Percentiles rank a stretch among this genome's conserved stretches.
Evolutionary conservation across 148 eudicot species (phyloP).

Genomic region (Silene uniflora): DNA sequence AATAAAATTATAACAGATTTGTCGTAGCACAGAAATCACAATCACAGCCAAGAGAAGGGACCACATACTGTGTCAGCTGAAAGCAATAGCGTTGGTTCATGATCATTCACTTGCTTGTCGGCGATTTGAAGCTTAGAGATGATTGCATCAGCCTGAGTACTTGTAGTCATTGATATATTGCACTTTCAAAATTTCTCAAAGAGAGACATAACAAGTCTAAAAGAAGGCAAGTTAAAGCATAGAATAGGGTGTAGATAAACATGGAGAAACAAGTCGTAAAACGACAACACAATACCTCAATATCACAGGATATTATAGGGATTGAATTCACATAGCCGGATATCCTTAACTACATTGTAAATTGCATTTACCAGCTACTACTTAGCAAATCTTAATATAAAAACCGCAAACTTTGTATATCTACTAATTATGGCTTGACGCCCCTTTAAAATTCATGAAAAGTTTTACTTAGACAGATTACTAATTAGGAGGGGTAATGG

Average conservation of each 20-base stretch:
- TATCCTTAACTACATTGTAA: neutral
- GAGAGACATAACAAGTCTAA: neutral
- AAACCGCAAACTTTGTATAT: too few species aligned
- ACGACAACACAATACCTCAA: neutral
- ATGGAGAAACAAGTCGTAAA: neutral
- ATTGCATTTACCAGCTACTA: neutral
- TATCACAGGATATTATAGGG: neutral
- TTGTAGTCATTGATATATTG: conserved; percentile 6
- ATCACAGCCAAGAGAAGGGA: conserved; percentile 19
- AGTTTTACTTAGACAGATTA: neutral
- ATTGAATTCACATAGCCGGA: neutral
- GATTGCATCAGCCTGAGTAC: conserved; percentile 83
- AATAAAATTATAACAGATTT: neutral
- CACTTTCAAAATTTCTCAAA: neutral
- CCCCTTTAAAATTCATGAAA: neutral
- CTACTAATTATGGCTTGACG: neutral
- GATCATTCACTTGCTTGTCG: conserved; percentile 55
- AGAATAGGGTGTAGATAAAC: neutral
- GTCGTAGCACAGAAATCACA: neutral
- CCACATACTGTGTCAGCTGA: conserved; percentile 75
- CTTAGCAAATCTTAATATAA: neutral
- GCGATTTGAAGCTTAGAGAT: conserved; percentile 54
- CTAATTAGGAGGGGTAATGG: neutral
- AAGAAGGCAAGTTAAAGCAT: neutral
- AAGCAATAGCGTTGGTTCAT: conserved; percentile 53